These are phyloP conservation scores for Leccinum barrowsii DNA, from an alignment of 768 basidiomycete genomes.

Conservation along the genomic window DNA sequence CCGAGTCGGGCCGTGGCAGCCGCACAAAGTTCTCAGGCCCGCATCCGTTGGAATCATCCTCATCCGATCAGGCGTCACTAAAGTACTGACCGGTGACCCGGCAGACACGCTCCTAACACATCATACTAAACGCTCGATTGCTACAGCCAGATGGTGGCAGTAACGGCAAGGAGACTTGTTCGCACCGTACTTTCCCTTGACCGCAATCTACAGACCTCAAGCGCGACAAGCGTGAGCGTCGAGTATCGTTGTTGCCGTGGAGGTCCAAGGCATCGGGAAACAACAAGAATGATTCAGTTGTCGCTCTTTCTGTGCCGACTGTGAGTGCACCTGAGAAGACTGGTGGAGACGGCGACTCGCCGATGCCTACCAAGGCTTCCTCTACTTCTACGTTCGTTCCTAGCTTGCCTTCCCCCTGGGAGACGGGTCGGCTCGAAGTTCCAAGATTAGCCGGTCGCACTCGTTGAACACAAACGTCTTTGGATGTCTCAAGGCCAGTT, in stretches of 20 bases:
- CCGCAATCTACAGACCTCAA: constrained; percentile 14
- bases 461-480: not conserved
- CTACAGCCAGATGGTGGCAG: not conserved
- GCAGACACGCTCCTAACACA: not conserved
- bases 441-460: not conserved
- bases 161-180: constrained; percentile 18
- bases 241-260: constrained; percentile 22
- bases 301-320: not conserved
- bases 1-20: not conserved
- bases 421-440: not conserved
- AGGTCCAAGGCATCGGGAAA: constrained; percentile 12
- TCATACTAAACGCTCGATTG: not conserved
- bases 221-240: constrained; percentile 15
- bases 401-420: too few species aligned
- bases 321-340: not conserved
- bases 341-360: not conserved
- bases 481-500: not conserved
- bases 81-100: too few species aligned
- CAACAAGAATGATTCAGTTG: not conserved
- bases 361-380: not conserved
- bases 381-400: not conserved
- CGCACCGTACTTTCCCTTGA: constrained; percentile 3
- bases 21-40: not conserved
- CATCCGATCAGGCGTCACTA: too few species aligned
- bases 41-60: too few species aligned